Conservation (phyloP, 345 rosid genomes). For the Brassica incana region DNA sequence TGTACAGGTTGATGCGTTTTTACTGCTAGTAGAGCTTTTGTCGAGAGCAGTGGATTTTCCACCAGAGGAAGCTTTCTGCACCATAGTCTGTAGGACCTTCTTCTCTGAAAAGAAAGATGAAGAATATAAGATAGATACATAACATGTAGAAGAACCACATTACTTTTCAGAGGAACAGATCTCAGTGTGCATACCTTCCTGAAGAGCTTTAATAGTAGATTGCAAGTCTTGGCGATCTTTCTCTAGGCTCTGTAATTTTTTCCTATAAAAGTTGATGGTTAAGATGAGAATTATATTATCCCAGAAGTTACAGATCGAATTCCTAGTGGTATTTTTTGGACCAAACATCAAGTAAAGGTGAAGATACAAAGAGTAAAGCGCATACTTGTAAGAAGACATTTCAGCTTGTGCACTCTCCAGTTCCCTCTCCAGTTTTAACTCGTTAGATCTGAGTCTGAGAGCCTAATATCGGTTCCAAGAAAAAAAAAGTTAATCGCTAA, state of each 20-base stretch:
- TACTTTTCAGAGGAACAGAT: not conserved
- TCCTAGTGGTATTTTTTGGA: conserved; percentile 4
- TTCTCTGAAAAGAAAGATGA: conserved; percentile 61
- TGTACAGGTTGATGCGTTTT: conserved; percentile 76
- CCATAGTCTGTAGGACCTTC: conserved; percentile 82
- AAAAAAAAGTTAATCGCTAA: not conserved
- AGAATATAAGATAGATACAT: conserved; percentile 12
- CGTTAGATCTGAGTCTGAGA: conserved; percentile 88
- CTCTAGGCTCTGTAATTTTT: conserved; percentile 80
- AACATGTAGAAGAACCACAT: conserved; percentile 12
- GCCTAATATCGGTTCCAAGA: conserved; percentile 52
- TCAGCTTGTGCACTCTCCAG: conserved; percentile 78
- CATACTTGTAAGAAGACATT: conserved; percentile 72
- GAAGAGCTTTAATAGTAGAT: conserved; percentile 79
- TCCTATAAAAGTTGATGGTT: conserved; percentile 49
- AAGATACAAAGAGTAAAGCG: conserved; percentile 16
- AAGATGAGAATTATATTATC: conserved; percentile 13
- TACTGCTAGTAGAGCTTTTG: conserved; percentile 47
- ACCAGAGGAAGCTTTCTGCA: conserved; percentile 67
- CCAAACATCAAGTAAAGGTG: conserved; percentile 8
- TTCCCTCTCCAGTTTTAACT: conserved; percentile 92
- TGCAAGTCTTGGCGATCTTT: conserved; percentile 90
- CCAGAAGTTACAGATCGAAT: conserved; percentile 6
- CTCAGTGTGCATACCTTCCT: conserved; percentile 65
- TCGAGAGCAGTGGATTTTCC: conserved; percentile 51